Conservation (phyloP, 2,329 filamentous ascomycete species). For the Xylariaceae sp. region DNA sequence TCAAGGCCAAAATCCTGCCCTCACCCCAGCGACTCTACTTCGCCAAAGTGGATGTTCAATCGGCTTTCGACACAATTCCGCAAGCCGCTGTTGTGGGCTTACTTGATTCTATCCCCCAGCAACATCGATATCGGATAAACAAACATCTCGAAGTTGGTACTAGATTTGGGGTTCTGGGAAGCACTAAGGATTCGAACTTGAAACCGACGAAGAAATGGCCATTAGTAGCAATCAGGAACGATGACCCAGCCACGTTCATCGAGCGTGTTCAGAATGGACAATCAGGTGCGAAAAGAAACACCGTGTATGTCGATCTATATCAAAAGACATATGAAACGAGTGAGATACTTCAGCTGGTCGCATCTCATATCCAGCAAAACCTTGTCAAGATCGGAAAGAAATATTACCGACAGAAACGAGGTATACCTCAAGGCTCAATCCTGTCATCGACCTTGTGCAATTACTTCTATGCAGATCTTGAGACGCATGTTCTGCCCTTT, state of each 20-base stretch:
- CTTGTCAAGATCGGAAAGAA: slow-evolving; percentile 85
- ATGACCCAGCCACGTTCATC: slow-evolving; percentile 42
- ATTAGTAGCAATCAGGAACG: slow-evolving; percentile 43
- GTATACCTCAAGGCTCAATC: slow-evolving; percentile 91
- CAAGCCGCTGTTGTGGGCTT: slow-evolving; percentile 69
- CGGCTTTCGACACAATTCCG: slow-evolving; percentile 94
- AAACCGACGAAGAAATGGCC: slow-evolving; percentile 49
- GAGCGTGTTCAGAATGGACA: slow-evolving; percentile 40
- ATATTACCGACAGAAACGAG: slow-evolving; percentile 79
- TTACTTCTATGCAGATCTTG: slow-evolving; percentile 91
- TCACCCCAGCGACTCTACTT: slow-evolving; percentile 62
- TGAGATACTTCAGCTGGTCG: slow-evolving; percentile 64
- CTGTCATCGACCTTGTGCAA: slow-evolving; percentile 86
- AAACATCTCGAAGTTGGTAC: slow-evolving; percentile 67
- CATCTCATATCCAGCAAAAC: slow-evolving; percentile 79
- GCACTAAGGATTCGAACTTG: slow-evolving; percentile 20
- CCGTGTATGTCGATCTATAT: slow-evolving; percentile 71
- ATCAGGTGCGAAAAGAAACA: slow-evolving; percentile 53
- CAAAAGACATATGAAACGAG: slow-evolving; percentile 54
- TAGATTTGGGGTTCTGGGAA: slow-evolving; percentile 37
- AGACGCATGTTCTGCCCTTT: slow-evolving; percentile 66
- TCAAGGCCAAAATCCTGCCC: slow-evolving; percentile 51
- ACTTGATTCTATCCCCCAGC: slow-evolving; percentile 52
- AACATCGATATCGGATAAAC: slow-evolving; percentile 64
- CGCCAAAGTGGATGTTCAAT: slow-evolving; percentile 85